Evolutionary conservation across 345 rosid genomes (phyloP).

Genomic region (Populus deltoides): DNA sequence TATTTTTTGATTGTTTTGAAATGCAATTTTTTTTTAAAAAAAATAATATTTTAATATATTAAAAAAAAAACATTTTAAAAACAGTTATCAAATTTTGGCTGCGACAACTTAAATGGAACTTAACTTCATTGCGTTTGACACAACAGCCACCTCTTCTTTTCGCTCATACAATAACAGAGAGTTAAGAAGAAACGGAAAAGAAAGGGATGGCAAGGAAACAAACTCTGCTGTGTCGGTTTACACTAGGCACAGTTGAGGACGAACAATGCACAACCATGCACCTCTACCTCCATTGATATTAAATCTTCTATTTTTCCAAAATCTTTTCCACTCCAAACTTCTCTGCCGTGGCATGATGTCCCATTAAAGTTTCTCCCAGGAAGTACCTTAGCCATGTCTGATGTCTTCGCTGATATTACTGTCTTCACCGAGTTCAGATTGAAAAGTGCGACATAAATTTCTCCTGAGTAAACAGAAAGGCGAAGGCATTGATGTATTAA

Average conservation of each 20-base stretch:
- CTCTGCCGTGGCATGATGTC: slow-evolving; percentile 46
- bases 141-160: background rate
- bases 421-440: slow-evolving; percentile 22
- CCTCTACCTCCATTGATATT: slow-evolving; percentile 41
- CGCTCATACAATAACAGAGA: background rate
- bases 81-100: background rate
- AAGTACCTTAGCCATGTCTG: slow-evolving; percentile 58
- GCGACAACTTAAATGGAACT: background rate
- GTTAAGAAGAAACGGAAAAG: background rate
- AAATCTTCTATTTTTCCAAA: slow-evolving; percentile 26
- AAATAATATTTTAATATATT: no score
- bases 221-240: background rate
- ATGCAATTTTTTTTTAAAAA: no score
- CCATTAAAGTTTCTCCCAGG: slow-evolving; percentile 28
- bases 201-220: background rate
- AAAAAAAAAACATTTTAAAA: no score
- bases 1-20: no score
- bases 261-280: slow-evolving; percentile 60
- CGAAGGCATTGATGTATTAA: background rate
- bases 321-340: slow-evolving; percentile 61
- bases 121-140: background rate
- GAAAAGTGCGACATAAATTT: slow-evolving; percentile 30
- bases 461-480: slow-evolving; percentile 15
- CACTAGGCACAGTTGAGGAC: slow-evolving; percentile 46
- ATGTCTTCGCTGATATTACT: slow-evolving; percentile 48